Evolutionary conservation across 1,284 basidiomycete species (phyloP), one percentile per base, ranked within the genome.

Genomic region (Trametes sp.): DNA sequence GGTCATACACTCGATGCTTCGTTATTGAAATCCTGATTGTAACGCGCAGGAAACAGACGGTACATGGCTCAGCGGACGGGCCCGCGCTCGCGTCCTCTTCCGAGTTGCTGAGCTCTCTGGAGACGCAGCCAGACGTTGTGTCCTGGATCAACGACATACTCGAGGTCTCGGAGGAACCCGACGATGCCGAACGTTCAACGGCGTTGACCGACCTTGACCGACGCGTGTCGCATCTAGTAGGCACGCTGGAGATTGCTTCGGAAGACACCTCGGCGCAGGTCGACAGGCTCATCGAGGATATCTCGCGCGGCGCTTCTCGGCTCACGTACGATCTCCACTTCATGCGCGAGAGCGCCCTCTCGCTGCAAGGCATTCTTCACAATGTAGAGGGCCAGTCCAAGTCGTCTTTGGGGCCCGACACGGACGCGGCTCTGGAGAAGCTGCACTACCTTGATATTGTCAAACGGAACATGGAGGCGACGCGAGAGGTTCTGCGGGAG

Each of bases 241-340:
- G 88, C 4, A 80, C 85, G 19, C 84, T 97, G 24, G 93, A 96
- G 62, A 84, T 95, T 38, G 88, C 94, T 29, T 89, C 87, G 48
- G 91, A 95, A 74, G 95, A 97, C 70, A 95, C 94, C 0, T 93
- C 94, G 2, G 80, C 88, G 7, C 82, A 90, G 52, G 86, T 98
- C 52, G 96, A 98, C 75, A 88, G 89, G 67, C 86, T 88, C 50
- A 95, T 98, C 64, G 90, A 94, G 72, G 94, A 96, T 72, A 93
- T 97, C 51, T 94, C 94, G 1, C 86, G 94, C 53, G 87, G 89
- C 4, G 89, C 96, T 11, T 94, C 96, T 6, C 86, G 96, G 38
- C 83, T 98, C 49, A 89, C 90, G 1, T 98, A 97, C 73, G 96
- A 98, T 76, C 81, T 98, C 23, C 95, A 98, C 74, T 96, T 97